Conservation (phyloP, 2,329 filamentous ascomycete species). For the Cercospora brassicicola region DNA sequence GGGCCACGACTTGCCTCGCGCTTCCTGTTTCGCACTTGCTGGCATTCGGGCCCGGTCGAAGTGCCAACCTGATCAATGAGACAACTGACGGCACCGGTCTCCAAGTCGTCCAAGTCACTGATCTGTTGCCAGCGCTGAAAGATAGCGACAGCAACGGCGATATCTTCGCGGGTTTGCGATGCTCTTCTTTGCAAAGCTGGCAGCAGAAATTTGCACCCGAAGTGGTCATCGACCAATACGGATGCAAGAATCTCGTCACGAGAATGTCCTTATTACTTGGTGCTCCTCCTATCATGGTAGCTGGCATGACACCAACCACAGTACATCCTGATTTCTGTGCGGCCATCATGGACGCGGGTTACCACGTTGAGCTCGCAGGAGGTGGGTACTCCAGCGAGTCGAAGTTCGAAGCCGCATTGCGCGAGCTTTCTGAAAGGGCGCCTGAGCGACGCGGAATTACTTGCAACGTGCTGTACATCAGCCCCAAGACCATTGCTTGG, state of each 20-base stretch:
- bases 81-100: background rate
- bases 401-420: background rate
- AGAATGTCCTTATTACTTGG: background rate
- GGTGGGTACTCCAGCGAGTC: background rate
- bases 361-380: background rate
- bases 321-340: background rate
- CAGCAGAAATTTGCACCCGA: background rate
- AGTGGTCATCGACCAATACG: background rate
- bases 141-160: background rate
- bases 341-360: background rate
- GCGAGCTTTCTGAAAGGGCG: background rate
- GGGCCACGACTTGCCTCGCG: background rate
- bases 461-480: background rate
- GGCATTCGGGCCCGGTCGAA: background rate
- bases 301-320: background rate
- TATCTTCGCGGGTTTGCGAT: background rate
- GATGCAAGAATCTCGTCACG: background rate
- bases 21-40: background rate
- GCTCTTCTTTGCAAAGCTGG: background rate
- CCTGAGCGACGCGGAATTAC: background rate
- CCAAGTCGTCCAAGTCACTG: background rate
- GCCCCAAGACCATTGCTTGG: background rate
- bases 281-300: background rate
- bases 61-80: background rate
- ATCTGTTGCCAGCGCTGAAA: background rate